Base-by-base conservation (phyloP, 805 yeast species). In the Metschnikowia vanudenii region DNA sequence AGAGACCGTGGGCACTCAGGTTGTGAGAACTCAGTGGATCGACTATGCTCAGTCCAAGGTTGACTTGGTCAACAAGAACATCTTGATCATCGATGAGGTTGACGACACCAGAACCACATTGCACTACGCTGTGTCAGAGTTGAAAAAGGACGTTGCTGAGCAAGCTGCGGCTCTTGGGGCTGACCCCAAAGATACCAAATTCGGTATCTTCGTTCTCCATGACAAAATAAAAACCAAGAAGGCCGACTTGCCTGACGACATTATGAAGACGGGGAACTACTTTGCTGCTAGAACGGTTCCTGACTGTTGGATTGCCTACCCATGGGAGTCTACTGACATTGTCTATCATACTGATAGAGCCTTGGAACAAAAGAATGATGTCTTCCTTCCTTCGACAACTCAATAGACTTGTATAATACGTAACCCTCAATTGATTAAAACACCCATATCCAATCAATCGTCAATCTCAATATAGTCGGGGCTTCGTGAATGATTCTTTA, bases 31-130 rank as follows among this genome's bases (percentile, higher is more conserved):
- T 19, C 96, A 88, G 70, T 88, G 96, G 96, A 76, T 88, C 39
- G 96, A 88, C 62, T 86, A 88, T 66, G 83, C 86, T 54, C 80
- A 86, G 40, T 82, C 88, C 39, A 52, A 56, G 43, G 41, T 56
- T 17, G 52, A 55, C 48, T 74, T 88, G 52, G 83, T 88, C 48
- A 96, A 95, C 56, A 88, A 88, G 68, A 83, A 82, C 62, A 75
- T 88, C 32, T 69, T 88, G 54, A 86, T 88, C 58, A 94, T 88
- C 30, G 96, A 88, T 65, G 96, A 88, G 70, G 96, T 88, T 39
- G 96, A 88, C 65, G 96, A 88, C 63, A 87, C 96, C 19, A 84
- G 96, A 75, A 88, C 96, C 43, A 88, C 96, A 2, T 71, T 88
- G 47, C 92, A 86, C 63, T 88, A 88, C 60, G 96, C 96, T 2